phyloP scores from a whole-genome alignment of 1,284 basidiomycete genomes.

The Leccinum pallidistipes region DNA sequence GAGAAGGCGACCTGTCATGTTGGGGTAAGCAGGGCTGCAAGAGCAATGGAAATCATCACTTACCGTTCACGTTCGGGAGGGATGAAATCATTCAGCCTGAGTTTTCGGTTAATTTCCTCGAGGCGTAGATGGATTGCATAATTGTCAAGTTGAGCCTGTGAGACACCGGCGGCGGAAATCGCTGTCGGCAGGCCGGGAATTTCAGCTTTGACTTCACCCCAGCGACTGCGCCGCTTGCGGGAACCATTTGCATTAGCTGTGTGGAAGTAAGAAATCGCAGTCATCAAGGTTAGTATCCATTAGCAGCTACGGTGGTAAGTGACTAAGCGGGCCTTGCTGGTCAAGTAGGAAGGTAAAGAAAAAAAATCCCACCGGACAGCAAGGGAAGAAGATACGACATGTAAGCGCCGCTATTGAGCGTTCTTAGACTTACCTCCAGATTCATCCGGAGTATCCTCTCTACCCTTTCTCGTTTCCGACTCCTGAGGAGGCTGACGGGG shows the following conservation, averaged over 20 bases:
- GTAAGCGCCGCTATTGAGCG: constrained; percentile 34
- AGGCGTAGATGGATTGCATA: constrained; percentile 93
- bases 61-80: constrained; percentile 94
- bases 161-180: constrained; percentile 88
- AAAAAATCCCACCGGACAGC: constrained; percentile 34
- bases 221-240: constrained; percentile 91
- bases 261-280: constrained; percentile 40
- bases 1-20: constrained; percentile 82
- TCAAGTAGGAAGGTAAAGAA: constrained; percentile 28
- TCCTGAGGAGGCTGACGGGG: constrained; percentile 63
- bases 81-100: constrained; percentile 91
- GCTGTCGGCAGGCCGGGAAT: constrained; percentile 90
- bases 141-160: constrained; percentile 90
- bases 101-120: constrained; percentile 96
- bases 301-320: constrained; percentile 48
- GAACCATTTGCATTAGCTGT: constrained; percentile 77
- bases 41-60: constrained; percentile 10
- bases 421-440: constrained; percentile 54
- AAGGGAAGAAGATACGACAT: constrained; percentile 34
- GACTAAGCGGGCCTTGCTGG: constrained; percentile 37
- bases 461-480: constrained; percentile 54
- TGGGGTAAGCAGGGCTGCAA: constrained; percentile 20
- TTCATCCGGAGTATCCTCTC: constrained; percentile 61
- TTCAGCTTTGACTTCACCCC: constrained; percentile 90
- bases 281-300: constrained; percentile 58